A percentile compares a stretch with the other conserved stretches of the same genome.
phyloP scores from a whole-genome alignment of 2,329 filamentous ascomycete genomes.

The Triangularia verruculosa region DNA sequence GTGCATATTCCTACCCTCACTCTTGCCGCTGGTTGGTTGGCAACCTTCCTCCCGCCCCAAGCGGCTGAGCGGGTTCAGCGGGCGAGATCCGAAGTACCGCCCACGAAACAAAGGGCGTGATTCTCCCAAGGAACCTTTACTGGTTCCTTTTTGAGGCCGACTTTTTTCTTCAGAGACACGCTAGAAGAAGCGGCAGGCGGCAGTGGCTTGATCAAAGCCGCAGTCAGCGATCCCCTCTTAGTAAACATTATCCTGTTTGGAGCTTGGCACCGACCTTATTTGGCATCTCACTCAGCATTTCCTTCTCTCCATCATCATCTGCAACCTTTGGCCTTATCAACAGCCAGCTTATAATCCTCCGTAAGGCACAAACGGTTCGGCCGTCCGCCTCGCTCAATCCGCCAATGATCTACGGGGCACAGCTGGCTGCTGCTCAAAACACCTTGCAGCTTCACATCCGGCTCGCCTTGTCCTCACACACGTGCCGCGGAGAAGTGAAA shows the following conservation, averaged over 20 bases:
- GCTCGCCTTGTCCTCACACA: background rate
- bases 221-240: background rate
- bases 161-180: background rate
- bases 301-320: background rate
- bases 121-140: background rate
- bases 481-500: background rate
- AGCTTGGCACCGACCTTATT: background rate
- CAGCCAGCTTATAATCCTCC: too few relatives aligned
- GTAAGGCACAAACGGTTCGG: background rate
- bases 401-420: background rate
- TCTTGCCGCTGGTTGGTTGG: background rate
- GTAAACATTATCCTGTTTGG: background rate
- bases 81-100: background rate
- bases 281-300: background rate
- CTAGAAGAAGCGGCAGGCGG: background rate
- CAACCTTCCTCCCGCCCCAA: background rate
- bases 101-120: background rate
- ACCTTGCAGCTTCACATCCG: background rate
- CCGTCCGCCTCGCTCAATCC: background rate
- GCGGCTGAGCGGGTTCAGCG: background rate
- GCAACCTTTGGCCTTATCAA: background rate
- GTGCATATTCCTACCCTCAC: constrained; percentile 5
- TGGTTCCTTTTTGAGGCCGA: background rate
- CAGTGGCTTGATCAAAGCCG: background rate
- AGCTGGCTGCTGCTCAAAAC: too few relatives aligned